Percentiles rank a stretch among this genome's conserved stretches.
phyloP scores from a whole-genome alignment of 805 yeast species.

The Candida saitoana region DNA sequence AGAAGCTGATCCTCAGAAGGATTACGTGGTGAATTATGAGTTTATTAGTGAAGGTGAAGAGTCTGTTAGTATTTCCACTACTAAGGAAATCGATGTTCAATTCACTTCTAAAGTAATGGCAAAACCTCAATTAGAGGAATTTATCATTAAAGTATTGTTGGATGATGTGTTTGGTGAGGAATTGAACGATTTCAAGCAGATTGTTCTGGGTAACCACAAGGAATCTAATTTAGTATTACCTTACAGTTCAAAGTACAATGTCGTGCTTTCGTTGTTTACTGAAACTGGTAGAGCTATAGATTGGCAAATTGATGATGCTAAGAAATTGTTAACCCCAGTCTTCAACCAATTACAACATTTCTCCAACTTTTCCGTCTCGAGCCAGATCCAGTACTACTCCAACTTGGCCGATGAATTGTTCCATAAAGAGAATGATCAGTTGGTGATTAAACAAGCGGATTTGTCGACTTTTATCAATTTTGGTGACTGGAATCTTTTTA shows the following conservation, averaged over 20 bases:
- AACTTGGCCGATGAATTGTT: conserved; percentile 26
- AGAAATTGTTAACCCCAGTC: conserved; percentile 54
- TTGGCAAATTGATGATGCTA: conserved; percentile 68
- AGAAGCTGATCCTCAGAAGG: conserved; percentile 15
- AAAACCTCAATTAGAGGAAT: conserved; percentile 27
- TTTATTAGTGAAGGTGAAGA: conserved; percentile 7
- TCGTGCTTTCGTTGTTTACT: conserved; percentile 69
- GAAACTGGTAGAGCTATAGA: conserved; percentile 63
- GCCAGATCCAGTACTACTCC: conserved; percentile 74
- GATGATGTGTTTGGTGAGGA: conserved; percentile 40
- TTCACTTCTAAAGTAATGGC: conserved; percentile 26
- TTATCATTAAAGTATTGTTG: conserved; percentile 24
- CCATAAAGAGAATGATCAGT: conserved; percentile 18
- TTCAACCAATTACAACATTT: conserved; percentile 48
- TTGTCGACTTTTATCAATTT: conserved; percentile 76
- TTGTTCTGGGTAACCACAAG: neutral
- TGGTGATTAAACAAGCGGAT: conserved; percentile 45
- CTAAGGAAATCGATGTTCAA: conserved; percentile 26
- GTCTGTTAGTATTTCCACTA: conserved; percentile 31
- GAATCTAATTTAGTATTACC: conserved; percentile 42
- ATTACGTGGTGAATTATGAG: conserved; percentile 37
- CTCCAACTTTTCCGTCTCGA: conserved; percentile 70
- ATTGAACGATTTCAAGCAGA: conserved; percentile 20
- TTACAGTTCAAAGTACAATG: conserved; percentile 62
- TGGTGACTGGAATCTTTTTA: conserved; percentile 76